These are phyloP conservation scores for Guyanaporus albipodus DNA, from an alignment of 768 basidiomycete species.

Conservation along the genomic window DNA sequence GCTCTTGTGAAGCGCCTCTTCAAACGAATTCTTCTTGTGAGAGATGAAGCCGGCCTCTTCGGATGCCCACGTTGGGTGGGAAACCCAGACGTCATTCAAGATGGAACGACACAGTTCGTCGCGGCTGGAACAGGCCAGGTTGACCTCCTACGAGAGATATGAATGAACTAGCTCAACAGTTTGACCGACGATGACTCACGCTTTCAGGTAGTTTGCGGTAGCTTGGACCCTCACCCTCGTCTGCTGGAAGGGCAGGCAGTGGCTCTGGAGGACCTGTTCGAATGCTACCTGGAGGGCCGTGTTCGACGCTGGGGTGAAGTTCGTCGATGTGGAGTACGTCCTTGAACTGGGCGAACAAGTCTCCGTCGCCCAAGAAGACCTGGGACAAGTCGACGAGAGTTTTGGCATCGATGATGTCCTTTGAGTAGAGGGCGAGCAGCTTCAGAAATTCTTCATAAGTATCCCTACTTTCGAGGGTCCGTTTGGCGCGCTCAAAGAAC, in stretches of 20 bases:
- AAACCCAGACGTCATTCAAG: constrained; percentile 97
- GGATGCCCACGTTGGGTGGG: constrained; percentile 97
- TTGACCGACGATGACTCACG: constrained; percentile 47
- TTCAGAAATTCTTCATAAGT: constrained; percentile 94
- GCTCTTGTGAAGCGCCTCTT: constrained; percentile 93
- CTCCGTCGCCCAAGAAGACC: constrained; percentile 77
- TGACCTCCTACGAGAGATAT: constrained; percentile 61
- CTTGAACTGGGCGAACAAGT: constrained; percentile 81
- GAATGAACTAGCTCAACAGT: background rate
- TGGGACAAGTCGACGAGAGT: constrained; percentile 78
- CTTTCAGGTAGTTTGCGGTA: constrained; percentile 86
- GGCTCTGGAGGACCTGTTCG: constrained; percentile 74
- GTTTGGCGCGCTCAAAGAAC: constrained; percentile 94
- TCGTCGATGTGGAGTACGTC: constrained; percentile 81
- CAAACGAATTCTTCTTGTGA: constrained; percentile 95
- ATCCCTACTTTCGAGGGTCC: constrained; percentile 67
- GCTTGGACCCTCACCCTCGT: constrained; percentile 87
- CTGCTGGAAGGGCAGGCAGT: constrained; percentile 72
- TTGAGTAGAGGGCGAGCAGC: constrained; percentile 84
- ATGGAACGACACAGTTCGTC: constrained; percentile 94
- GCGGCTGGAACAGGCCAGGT: constrained; percentile 88
- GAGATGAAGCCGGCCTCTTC: constrained; percentile 93
- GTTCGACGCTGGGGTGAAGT: constrained; percentile 52
- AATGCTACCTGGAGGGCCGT: constrained; percentile 75
- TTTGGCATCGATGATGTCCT: constrained; percentile 85